These are phyloP conservation scores for Ilyonectria sp. DNA, from an alignment of 2,329 filamentous ascomycete species.

Conservation along the genomic window DNA sequence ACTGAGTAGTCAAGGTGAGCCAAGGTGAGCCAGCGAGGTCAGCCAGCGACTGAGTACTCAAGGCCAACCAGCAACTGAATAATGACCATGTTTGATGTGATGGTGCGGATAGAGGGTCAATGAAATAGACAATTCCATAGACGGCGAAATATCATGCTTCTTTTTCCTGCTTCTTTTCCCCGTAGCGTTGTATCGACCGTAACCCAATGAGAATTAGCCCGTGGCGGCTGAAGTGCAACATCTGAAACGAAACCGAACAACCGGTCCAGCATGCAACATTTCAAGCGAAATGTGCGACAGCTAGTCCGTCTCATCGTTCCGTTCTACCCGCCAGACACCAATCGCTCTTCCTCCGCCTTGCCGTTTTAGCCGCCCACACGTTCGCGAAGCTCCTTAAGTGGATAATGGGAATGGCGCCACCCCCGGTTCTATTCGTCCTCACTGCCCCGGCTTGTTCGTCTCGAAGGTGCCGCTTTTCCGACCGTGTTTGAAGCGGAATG, in stretches of 20 bases:
- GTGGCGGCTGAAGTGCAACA: too few relatives aligned
- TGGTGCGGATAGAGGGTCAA: not conserved
- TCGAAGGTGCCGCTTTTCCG: not conserved
- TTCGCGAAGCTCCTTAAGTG: not conserved
- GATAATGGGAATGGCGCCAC: not conserved
- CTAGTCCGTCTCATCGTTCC: not conserved
- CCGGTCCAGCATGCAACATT: too few relatives aligned
- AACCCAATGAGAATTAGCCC: too few relatives aligned
- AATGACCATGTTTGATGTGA: not conserved
- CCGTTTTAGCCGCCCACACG: not conserved
- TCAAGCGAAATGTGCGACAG: too few relatives aligned
- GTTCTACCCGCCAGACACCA: not conserved
- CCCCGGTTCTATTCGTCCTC: not conserved
- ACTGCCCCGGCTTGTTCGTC: not conserved
- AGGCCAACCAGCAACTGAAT: slow-evolving; percentile 7
- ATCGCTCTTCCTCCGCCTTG: not conserved
- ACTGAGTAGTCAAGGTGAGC: not conserved
- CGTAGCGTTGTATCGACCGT: too few relatives aligned
- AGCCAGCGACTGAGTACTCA: too few relatives aligned
- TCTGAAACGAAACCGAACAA: too few relatives aligned
- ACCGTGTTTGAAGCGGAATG: not conserved
- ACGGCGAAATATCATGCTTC: not conserved
- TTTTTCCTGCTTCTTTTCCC: too few relatives aligned
- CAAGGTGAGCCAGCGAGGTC: too few relatives aligned
- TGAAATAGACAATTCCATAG: slow-evolving; percentile 4